Percentiles rank a stretch among this genome's conserved stretches.
phyloP scores from a whole-genome alignment of 208 protist genomes.

The Sergeia podlipaevii region DNA sequence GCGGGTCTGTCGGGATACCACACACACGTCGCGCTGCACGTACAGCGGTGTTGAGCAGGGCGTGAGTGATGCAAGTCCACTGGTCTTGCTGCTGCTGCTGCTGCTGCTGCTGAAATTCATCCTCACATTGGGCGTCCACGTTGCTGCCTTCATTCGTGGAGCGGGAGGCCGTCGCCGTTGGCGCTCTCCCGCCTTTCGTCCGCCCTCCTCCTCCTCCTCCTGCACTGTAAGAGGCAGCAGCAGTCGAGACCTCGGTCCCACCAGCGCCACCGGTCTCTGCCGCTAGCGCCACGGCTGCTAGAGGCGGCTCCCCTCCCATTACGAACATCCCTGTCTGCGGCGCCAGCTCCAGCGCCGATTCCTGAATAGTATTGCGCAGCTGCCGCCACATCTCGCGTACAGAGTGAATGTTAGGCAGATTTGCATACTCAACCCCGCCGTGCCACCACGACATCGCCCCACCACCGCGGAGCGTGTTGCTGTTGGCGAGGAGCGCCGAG shows the following conservation, averaged over 20 bases:
- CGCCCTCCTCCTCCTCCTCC: not conserved
- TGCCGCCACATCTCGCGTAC: conserved; percentile 23
- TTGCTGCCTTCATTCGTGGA: no score
- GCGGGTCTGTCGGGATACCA: conserved; percentile 37
- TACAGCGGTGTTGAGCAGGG: conserved; percentile 37
- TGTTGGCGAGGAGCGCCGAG: conserved; percentile 17
- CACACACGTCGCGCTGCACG: conserved; percentile 39
- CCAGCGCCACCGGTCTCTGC: conserved; percentile 1
- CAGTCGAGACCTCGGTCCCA: not conserved
- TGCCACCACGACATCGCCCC: conserved; percentile 24
- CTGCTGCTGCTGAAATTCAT: no score
- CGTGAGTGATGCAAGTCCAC: conserved; percentile 30
- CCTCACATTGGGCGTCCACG: no score
- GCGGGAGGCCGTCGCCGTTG: no score
- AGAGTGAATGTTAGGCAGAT: conserved; percentile 43
- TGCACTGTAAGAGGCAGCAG: not conserved
- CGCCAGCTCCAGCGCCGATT: conserved; percentile 13
- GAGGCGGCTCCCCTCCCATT: conserved; percentile 12
- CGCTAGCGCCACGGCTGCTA: conserved; percentile 19
- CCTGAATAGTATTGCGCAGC: conserved; percentile 23
- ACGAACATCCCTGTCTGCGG: not conserved
- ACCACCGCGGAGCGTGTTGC: conserved; percentile 32
- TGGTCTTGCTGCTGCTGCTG: no score
- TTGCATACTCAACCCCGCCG: conserved; percentile 29
- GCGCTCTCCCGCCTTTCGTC: not conserved